A percentile compares a stretch with the other conserved stretches of the same genome.
These are phyloP conservation scores for Fusarium sp. DNA, from an alignment of 2,329 filamentous ascomycete species.

Conservation along the genomic window DNA sequence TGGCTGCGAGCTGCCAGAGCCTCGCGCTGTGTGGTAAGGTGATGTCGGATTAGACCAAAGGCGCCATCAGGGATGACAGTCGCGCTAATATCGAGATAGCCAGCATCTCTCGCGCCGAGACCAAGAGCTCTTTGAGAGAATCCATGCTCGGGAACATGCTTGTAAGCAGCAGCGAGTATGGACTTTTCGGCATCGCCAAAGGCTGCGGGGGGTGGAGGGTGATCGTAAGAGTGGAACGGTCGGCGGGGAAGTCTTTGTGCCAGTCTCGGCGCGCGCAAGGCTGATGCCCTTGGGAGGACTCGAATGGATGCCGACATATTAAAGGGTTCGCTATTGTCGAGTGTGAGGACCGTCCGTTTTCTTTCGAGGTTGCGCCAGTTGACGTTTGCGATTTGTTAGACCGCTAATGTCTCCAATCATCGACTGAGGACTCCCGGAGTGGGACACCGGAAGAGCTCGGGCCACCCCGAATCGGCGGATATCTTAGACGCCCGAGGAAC, in stretches of 20 bases:
- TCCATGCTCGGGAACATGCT: constrained; percentile 80
- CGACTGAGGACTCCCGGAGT: constrained; percentile 1
- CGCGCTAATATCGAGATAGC: constrained; percentile 86
- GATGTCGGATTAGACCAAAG: constrained; percentile 83
- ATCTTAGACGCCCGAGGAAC: not conserved
- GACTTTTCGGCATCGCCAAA: constrained; percentile 75
- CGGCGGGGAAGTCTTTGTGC: constrained; percentile 24
- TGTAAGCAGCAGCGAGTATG: constrained; percentile 83
- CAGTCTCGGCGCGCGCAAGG: constrained; percentile 26
- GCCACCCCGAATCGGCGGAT: constrained; percentile 22
- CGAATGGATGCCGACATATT: constrained; percentile 32
- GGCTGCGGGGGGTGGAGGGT: constrained; percentile 63
- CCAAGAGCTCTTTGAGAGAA: constrained; percentile 80
- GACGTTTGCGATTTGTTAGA: constrained; percentile 27
- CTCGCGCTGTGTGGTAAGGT: constrained; percentile 73
- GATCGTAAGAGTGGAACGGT: constrained; percentile 78
- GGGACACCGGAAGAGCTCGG: constrained; percentile 26
- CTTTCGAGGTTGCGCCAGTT: constrained; percentile 12
- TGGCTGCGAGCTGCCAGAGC: constrained; percentile 59
- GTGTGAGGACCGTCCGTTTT: constrained; percentile 14
- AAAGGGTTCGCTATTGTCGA: not conserved
- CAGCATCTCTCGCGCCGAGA: constrained; percentile 82
- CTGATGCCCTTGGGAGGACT: constrained; percentile 25
- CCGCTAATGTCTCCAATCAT: constrained; percentile 19
- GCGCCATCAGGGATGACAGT: constrained; percentile 82